phyloP scores from a whole-genome alignment of 2,329 filamentous ascomycete genomes.

The Blastomyces silverae region DNA sequence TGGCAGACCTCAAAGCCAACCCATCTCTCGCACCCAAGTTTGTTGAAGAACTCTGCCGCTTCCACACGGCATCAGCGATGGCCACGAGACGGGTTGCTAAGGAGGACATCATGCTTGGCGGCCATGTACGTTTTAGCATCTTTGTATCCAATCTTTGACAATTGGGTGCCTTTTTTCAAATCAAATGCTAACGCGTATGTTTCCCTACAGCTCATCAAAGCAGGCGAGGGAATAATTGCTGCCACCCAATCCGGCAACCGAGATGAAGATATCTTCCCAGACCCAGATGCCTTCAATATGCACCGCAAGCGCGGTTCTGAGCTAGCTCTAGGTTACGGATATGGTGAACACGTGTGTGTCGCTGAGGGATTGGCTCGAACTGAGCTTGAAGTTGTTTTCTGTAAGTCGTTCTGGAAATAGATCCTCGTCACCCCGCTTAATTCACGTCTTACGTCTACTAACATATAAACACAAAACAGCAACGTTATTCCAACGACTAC shows the following conservation, averaged over 20 bases:
- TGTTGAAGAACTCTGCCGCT: constrained; percentile 47
- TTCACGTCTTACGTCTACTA: neutral
- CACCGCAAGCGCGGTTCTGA: constrained; percentile 33
- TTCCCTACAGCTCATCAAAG: constrained; percentile 32
- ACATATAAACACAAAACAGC: constrained; percentile 22
- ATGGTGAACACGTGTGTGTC: constrained; percentile 44
- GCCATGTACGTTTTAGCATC: constrained; percentile 28
- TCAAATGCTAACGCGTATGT: constrained; percentile 5
- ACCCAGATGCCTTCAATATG: constrained; percentile 43
- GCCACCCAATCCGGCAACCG: constrained; percentile 46
- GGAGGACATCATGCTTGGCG: constrained; percentile 42
- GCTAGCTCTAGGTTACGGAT: constrained; percentile 43
- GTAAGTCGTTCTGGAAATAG: constrained; percentile 28
- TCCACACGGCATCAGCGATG: constrained; percentile 44
- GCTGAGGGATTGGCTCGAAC: constrained; percentile 42
- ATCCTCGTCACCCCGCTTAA: neutral
- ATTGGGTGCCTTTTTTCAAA: neutral
- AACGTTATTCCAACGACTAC: constrained; percentile 38
- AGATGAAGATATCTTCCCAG: constrained; percentile 41
- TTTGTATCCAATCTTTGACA: neutral
- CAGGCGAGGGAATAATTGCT: constrained; percentile 44
- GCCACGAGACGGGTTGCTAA: constrained; percentile 46
- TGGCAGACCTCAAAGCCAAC: constrained; percentile 38
- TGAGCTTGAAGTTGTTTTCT: constrained; percentile 42
- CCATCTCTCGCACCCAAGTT: constrained; percentile 37